phyloP scores from a whole-genome alignment of 2,329 filamentous ascomycete genomes.

The Paecilomyces fulvus region DNA sequence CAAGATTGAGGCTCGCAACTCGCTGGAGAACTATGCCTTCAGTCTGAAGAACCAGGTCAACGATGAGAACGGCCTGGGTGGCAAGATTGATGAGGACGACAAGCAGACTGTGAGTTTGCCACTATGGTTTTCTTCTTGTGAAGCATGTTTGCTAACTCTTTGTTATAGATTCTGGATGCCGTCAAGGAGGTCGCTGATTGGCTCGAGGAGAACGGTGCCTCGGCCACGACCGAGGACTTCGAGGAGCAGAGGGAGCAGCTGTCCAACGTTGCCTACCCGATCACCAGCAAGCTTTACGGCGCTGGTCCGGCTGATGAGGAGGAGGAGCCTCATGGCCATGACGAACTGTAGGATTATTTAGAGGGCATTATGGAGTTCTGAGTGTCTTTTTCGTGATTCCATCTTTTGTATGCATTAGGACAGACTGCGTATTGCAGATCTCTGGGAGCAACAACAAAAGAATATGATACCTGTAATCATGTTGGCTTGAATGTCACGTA shows the following conservation, averaged over 20 bases:
- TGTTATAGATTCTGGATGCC: constrained; percentile 66
- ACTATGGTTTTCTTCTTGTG: background rate
- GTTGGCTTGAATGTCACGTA: constrained; percentile 1
- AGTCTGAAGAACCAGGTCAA: constrained; percentile 98
- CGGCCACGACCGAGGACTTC: constrained; percentile 85
- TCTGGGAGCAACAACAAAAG: background rate
- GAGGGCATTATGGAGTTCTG: constrained; percentile 26
- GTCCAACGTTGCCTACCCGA: constrained; percentile 91
- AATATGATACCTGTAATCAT: background rate
- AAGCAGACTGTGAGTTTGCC: constrained; percentile 72
- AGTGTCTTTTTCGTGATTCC: constrained; percentile 16
- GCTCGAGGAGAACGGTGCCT: constrained; percentile 88
- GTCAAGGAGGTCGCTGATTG: constrained; percentile 96
- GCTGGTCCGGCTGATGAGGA: constrained; percentile 57
- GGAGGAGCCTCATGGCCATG: constrained; percentile 61
- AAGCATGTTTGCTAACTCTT: constrained; percentile 19
- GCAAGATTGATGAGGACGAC: constrained; percentile 97
- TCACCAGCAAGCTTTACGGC: constrained; percentile 94
- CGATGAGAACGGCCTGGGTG: constrained; percentile 91
- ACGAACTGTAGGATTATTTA: constrained; percentile 61
- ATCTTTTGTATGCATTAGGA: constrained; percentile 8
- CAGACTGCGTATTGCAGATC: background rate
- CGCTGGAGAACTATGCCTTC: constrained; percentile 98
- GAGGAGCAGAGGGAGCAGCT: constrained; percentile 99
- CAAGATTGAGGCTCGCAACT: constrained; percentile 93